Percentiles rank a stretch among this genome's conserved stretches.
Conservation (phyloP, 2,329 filamentous ascomycete genomes). For the Orbilia quercus region DNA sequence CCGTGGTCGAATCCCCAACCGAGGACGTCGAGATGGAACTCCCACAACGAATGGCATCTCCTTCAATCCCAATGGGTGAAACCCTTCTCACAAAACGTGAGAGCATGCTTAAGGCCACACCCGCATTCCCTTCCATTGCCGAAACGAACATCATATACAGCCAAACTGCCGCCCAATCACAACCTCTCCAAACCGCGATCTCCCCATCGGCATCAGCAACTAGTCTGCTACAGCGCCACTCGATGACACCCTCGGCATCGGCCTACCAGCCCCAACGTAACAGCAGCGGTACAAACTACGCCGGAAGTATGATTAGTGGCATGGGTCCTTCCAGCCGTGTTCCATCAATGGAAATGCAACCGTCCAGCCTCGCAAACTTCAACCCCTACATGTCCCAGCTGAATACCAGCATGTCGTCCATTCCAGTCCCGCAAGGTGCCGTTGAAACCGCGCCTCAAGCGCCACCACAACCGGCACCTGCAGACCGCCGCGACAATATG, state of each 20-base stretch:
- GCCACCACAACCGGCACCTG: constrained; percentile 50
- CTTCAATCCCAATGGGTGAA: constrained; percentile 59
- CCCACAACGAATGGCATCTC: constrained; percentile 6
- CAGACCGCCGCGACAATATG: constrained; percentile 68
- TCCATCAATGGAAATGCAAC: constrained; percentile 57
- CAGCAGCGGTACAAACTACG: constrained; percentile 51
- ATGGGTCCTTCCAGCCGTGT: constrained; percentile 53
- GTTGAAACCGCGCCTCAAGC: constrained; percentile 47
- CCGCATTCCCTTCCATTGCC: constrained; percentile 57
- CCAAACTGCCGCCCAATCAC: constrained; percentile 37
- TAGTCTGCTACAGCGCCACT: constrained; percentile 34
- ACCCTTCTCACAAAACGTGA: constrained; percentile 71
- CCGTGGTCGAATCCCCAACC: constrained; percentile 53
- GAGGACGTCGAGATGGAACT: constrained; percentile 35
- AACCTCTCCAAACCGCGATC: constrained; percentile 24
- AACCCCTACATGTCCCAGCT: constrained; percentile 36
- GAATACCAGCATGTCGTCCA: constrained; percentile 18
- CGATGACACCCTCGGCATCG: constrained; percentile 18
- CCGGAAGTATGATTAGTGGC: constrained; percentile 38
- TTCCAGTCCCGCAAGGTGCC: constrained; percentile 48
- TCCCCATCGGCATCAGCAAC: constrained; percentile 32
- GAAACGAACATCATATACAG: constrained; percentile 43
- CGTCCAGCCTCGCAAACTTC: constrained; percentile 19
- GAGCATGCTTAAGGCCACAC: constrained; percentile 64
- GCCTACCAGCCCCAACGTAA: constrained; percentile 42